Evolutionary conservation across 2,329 filamentous ascomycete genomes (phyloP), one percentile per base, ranked within the genome.

Genomic region (Clonostachys byssicola): DNA sequence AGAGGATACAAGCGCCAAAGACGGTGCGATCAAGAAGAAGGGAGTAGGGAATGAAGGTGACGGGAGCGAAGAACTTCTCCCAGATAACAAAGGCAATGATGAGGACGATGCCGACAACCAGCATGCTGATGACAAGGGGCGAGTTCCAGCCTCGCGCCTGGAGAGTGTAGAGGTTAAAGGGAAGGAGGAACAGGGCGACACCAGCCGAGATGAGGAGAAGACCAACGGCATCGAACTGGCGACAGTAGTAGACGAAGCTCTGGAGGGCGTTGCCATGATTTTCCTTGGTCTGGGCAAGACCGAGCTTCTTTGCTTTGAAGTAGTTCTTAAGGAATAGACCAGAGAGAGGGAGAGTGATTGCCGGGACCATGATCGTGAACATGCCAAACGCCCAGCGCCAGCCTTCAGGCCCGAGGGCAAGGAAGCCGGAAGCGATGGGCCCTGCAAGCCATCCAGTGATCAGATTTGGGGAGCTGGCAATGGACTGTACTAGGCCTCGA

Each of bases 361-460:
- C 66, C 3, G 81, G 80, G 10, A 80, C 64, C 51, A 88, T 75
- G 54, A 89, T 83, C 48, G 77, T 71, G 64, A 81, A 88, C 51
- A 79, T 73, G 43, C 84, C 85, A 52, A 84, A 84, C 5, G 77
- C 84, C 86, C 85, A 89, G 47, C 83, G 74, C 78, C 80, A 88
- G 43, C 75, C 78, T 5, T 74, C 66, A n/a, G 74, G 64, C 8
- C 61, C 50, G 17, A 80, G 65, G 45, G 23, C 23, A 9, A 30
- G 23, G 23, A 85, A 75, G 2, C 66, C 63, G 12, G 78, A 67
- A 1, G 77, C 75, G 44, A 84, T 76, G 23, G 74, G 77, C 0
- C 80, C 76, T 5, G 81, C 79, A n/a, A 80, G 74, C 69, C 81
- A 88, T 6, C 83, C 80, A 1, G 82, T 85, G 47, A 81, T 73